Evolutionary conservation across 75 land plant genomes (phyloP), one percentile per base, ranked within the genome.

Genomic region (Pseudotsuga menziesii): DNA sequence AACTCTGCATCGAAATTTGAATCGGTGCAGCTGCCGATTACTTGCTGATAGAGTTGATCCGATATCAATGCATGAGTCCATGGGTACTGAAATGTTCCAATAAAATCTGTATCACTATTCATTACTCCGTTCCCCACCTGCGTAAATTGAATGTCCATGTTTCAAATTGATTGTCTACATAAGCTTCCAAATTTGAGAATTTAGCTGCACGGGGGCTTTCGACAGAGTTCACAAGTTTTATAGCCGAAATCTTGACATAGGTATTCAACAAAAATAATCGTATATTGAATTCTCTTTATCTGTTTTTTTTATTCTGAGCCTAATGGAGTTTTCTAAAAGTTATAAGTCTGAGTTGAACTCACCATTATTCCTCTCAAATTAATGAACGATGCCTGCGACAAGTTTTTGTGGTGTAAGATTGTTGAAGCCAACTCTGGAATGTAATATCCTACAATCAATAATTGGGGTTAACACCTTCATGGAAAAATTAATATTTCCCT

Each of bases 281-380:
- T 44, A 44, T 44, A 7, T 44, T 44, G 52, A 8, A 44, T 44
- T 44, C 8, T 7, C 11, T 44, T 44, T 7, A 1, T 44, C 7
- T 7, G 11, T n/a, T 7, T 7, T 44, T 44, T 44, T 6, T 8
- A 7, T 44, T 44, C 8, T 2, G 52, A 44, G 52, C 7, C 8
- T 11, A 8, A 44, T 44, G 52, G 8, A 44, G 8, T 44, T 44
- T 44, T 44, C 8, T 44, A 1, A 44, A 6, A 44, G 11, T 44
- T 11, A 44, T 7, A 44, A 44, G 52, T 44, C 8, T 44, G 52
- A 44, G 52, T 7, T 44, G 52, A 44, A 44, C 52, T 44, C 52
- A 94, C 99, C 97, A 96, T 77, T 72, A 90, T 86, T 57, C 99
- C 99, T 72, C 92, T 96, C 77, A 97, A 78, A 78, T 94, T 97